Evolutionary conservation across 179 eudicot species (phyloP), one percentile per base, ranked within the genome.

Genomic region (Corrigiola litoralis): DNA sequence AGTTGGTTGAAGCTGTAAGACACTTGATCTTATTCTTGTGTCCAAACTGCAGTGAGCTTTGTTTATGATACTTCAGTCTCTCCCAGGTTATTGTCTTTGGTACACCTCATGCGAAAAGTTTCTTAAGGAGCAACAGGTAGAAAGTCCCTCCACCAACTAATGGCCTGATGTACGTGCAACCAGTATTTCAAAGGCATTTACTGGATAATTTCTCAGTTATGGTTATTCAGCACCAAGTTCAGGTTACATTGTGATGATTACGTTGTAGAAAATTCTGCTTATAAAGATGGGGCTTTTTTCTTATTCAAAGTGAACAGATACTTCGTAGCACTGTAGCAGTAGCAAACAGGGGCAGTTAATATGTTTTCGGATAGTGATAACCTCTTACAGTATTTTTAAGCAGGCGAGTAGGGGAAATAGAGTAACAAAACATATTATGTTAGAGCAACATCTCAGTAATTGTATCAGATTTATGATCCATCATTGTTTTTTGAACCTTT

Each of bases 1-100:
- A 94, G 70, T 71, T 71, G 66, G 68, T 87, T 52, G 99, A 96
- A 74, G 95, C 97, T 36, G 99, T 94, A 85, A 87, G 97, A 60
- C 6, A 5, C 71, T 69, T 51, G 24, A 55, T n/a, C n/a, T n/a
- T n/a, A n/a, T n/a, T n/a, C n/a, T n/a, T n/a, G n/a, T n/a, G n/a
- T 21, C 41, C 21, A 28, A 69, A 5, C 68, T 27, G 7, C 28
- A 34, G 4, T 27, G 44, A 50, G n/a, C n/a, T n/a, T n/a, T n/a
- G n/a, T n/a, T n/a, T n/a, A n/a, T n/a, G n/a, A n/a, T n/a, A n/a
- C n/a, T n/a, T n/a, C n/a, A n/a, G n/a, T 54, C 14, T 71, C 21
- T 17, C 23, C 58, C 86, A 94, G 99, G 91, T 79, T 46, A 76
- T 94, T 18, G 97, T 90, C 45, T 94, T 94, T 31, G 85, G 92